phyloP scores from a whole-genome alignment of 495 filamentous ascomycete genomes.

The Penicillium herquei region DNA sequence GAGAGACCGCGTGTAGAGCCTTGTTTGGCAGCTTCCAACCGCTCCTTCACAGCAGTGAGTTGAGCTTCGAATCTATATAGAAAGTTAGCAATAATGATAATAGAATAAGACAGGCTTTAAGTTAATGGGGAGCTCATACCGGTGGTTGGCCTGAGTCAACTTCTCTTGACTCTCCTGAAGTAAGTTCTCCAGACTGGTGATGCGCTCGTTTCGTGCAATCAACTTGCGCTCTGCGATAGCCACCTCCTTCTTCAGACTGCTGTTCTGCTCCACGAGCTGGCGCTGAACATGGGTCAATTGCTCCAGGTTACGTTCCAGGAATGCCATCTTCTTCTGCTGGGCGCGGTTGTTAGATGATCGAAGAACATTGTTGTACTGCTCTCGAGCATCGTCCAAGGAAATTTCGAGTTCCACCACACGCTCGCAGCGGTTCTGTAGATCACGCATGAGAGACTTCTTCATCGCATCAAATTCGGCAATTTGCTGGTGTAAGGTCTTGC shows the following conservation, averaged over 20 bases:
- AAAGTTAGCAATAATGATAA: constrained; percentile 5
- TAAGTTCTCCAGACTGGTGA: constrained; percentile 84
- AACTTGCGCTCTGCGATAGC: constrained; percentile 97
- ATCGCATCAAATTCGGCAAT: constrained; percentile 98
- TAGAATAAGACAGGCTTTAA: background rate
- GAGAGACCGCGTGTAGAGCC: constrained; percentile 80
- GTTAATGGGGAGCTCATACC: constrained; percentile 55
- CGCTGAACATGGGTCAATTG: constrained; percentile 96
- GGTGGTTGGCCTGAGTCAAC: constrained; percentile 89
- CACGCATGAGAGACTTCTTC: constrained; percentile 99
- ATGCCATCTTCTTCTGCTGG: constrained; percentile 99
- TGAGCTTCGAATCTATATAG: constrained; percentile 84
- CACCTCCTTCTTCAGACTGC: constrained; percentile 95
- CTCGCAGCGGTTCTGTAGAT: constrained; percentile 97
- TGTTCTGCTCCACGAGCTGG: constrained; percentile 97
- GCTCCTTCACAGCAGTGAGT: constrained; percentile 94
- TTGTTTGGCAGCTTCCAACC: constrained; percentile 90
- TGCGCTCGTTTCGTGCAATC: constrained; percentile 93
- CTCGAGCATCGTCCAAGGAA: constrained; percentile 90
- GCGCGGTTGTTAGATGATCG: constrained; percentile 94
- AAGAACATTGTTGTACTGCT: constrained; percentile 98
- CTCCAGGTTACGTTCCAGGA: constrained; percentile 96
- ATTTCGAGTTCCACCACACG: constrained; percentile 97
- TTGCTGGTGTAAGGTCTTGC: constrained; percentile 95
- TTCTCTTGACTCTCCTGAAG: constrained; percentile 98